Evolutionary conservation across 2,329 filamentous ascomycete genomes (phyloP), one percentile per base, ranked within the genome.

Genomic region (Xylaria hypoxylon): DNA sequence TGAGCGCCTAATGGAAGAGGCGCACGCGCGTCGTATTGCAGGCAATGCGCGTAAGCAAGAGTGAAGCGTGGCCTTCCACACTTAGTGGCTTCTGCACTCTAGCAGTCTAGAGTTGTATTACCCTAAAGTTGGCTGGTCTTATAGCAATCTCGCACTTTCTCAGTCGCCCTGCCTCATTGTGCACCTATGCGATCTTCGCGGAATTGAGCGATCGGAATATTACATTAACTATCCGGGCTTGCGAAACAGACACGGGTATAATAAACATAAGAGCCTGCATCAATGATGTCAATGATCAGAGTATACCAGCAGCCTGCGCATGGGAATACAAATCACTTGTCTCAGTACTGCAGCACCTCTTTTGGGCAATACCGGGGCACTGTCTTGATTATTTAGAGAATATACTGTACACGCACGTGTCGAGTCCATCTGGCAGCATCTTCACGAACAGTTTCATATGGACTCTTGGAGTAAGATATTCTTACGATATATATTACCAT

Each of bases 1-100:
- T 22, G 82, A 85, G 75, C 80, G 83, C 22, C 74, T 85, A 65
- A 79, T 84, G 75, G 82, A 81, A 76, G 83, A 85, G 68, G 79
- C 78, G 58, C 76, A 75, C 26, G 64, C 70, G 11, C 70, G 64
- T 51, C 70, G 69, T 55, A 69, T 68, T 57, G 35, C 65, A 24
- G 59, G 59, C 5, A 59, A 51, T 33, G 33, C 59, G 47, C 44
- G 35, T 40, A 62, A 58, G 56, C 10, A 66, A 52, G 33, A 57
- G 15, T 62, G 53, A 60, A 62, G n/a, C 11, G n/a, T 26, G 2
- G 31, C 52, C 22, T 55, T 35, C 11, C 26, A 56, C 42, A 7
- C 10, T 45, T n/a, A n/a, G 28, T 64, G 48, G 35, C 38, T 40
- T 62, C n/a, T 44, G 31, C 38, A 45, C 35, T 48, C 47, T 22